Conservation (phyloP, 768 basidiomycete genomes). For the Dacryopinax primogenitus region DNA sequence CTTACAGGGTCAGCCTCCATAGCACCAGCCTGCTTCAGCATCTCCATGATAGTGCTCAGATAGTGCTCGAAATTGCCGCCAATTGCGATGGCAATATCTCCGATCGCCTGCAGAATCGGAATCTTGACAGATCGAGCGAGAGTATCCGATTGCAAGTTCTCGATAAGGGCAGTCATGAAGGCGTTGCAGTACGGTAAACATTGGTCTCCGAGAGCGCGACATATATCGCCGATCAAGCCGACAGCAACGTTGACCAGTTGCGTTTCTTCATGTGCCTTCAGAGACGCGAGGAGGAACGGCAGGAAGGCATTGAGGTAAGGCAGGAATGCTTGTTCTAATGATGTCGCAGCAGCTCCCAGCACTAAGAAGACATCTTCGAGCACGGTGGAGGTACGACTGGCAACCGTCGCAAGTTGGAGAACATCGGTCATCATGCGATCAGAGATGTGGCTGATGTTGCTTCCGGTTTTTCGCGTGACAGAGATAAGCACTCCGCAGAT, state of each 20-base stretch:
- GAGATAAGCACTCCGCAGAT: conserved; percentile 83
- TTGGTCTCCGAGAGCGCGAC: conserved; percentile 81
- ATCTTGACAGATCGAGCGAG: conserved; percentile 93
- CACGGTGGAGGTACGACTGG: conserved; percentile 86
- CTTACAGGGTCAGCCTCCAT: conserved; percentile 78
- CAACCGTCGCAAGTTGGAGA: conserved; percentile 69
- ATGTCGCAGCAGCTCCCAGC: conserved; percentile 73
- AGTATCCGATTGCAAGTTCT: conserved; percentile 81
- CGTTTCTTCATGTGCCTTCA: conserved; percentile 87
- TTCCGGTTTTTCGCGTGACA: conserved; percentile 70
- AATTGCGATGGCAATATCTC: conserved; percentile 89
- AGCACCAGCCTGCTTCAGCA: conserved; percentile 79
- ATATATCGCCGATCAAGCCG: conserved; percentile 89
- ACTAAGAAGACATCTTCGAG: conserved; percentile 94
- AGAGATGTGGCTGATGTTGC: conserved; percentile 72
- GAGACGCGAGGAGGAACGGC: conserved; percentile 73
- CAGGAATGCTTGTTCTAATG: conserved; percentile 63
- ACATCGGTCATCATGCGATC: conserved; percentile 92
- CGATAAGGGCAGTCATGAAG: conserved; percentile 86
- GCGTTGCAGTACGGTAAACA: conserved; percentile 68
- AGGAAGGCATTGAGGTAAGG: conserved; percentile 78
- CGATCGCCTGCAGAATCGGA: conserved; percentile 87
- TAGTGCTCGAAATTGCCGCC: conserved; percentile 78
- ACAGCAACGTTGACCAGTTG: conserved; percentile 92
- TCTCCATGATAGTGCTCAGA: conserved; percentile 77